Percentiles rank a stretch among this genome's conserved stretches.
These are phyloP conservation scores for Dendrostoma leiphaemia DNA, from an alignment of 2,329 filamentous ascomycete species.

Conservation along the genomic window DNA sequence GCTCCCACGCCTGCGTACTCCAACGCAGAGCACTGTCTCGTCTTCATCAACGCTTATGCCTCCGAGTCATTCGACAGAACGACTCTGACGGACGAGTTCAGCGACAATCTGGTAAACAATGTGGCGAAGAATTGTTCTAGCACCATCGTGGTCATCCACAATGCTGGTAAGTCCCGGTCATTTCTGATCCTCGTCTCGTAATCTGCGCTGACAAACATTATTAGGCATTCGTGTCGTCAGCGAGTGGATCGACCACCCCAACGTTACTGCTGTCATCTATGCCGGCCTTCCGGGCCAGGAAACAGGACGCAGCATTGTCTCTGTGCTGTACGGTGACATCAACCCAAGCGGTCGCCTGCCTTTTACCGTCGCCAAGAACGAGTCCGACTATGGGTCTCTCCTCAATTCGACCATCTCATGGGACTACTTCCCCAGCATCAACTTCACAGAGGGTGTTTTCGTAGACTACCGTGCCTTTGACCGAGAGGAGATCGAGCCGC, in stretches of 20 bases:
- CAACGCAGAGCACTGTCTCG: constrained; percentile 48
- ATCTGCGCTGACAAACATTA: background rate
- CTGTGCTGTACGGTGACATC: constrained; percentile 55
- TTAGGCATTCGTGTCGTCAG: constrained; percentile 52
- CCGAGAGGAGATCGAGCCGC: constrained; percentile 42
- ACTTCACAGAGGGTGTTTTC: constrained; percentile 51
- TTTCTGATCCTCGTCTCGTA: background rate
- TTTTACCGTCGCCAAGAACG: constrained; percentile 58
- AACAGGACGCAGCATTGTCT: constrained; percentile 53
- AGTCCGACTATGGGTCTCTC: constrained; percentile 45
- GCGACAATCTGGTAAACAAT: constrained; percentile 53
- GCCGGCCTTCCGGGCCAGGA: constrained; percentile 65
- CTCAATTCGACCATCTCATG: constrained; percentile 40
- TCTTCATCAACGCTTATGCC: constrained; percentile 66
- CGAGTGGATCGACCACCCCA: constrained; percentile 59
- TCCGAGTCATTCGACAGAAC: constrained; percentile 69
- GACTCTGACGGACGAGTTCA: constrained; percentile 63
- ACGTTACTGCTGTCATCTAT: constrained; percentile 63
- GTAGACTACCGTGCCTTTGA: constrained; percentile 57
- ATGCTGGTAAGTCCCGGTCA: constrained; percentile 43
- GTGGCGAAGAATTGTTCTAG: constrained; percentile 59
- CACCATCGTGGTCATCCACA: constrained; percentile 65
- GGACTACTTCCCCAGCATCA: constrained; percentile 49
- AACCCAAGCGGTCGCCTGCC: constrained; percentile 58
- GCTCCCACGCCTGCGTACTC: constrained; percentile 11